A percentile compares a stretch with the other conserved stretches of the same genome.
Conservation (phyloP, 768 basidiomycete genomes). For the Exidia glandulosa region DNA sequence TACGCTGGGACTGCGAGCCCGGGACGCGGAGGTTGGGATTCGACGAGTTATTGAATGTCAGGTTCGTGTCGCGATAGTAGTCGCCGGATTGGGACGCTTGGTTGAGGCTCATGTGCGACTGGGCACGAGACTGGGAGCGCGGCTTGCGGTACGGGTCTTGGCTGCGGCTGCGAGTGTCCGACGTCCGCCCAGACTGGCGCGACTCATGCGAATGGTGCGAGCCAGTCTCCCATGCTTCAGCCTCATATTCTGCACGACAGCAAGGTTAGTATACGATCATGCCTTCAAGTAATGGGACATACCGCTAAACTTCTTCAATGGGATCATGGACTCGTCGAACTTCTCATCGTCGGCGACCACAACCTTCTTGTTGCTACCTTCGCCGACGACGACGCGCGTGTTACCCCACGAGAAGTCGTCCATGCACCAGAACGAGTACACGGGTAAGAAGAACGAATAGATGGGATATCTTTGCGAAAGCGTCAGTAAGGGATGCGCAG, state of each 20-base stretch:
- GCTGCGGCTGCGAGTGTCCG: conserved; percentile 32
- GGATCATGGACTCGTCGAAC: conserved; percentile 97
- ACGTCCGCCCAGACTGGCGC: conserved; percentile 39
- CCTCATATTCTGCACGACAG: conserved; percentile 24
- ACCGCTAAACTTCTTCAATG: conserved; percentile 96
- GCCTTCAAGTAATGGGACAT: conserved; percentile 21
- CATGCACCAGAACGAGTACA: conserved; percentile 99
- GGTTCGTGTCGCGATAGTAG: conserved; percentile 81
- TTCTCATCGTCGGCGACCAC: conserved; percentile 90
- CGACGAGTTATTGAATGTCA: conserved; percentile 41
- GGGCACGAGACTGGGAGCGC: conserved; percentile 42
- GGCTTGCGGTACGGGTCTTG: conserved; percentile 2
- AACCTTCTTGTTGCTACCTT: conserved; percentile 91
- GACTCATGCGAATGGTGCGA: conserved; percentile 44
- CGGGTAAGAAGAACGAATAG: conserved; percentile 87
- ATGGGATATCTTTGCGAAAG: conserved; percentile 59
- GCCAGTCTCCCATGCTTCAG: conserved; percentile 42
- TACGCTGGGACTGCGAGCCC: not conserved
- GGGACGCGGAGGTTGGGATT: conserved; percentile 29
- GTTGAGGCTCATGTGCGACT: conserved; percentile 57
- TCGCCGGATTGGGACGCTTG: conserved; percentile 69
- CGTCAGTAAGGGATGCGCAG: not conserved
- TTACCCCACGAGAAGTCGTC: conserved; percentile 96
- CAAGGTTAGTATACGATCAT: not conserved
- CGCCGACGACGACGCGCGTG: conserved; percentile 86